These are phyloP conservation scores for Lignosus rhinocerotis DNA, from an alignment of 1,284 basidiomycete species.

Conservation along the genomic window DNA sequence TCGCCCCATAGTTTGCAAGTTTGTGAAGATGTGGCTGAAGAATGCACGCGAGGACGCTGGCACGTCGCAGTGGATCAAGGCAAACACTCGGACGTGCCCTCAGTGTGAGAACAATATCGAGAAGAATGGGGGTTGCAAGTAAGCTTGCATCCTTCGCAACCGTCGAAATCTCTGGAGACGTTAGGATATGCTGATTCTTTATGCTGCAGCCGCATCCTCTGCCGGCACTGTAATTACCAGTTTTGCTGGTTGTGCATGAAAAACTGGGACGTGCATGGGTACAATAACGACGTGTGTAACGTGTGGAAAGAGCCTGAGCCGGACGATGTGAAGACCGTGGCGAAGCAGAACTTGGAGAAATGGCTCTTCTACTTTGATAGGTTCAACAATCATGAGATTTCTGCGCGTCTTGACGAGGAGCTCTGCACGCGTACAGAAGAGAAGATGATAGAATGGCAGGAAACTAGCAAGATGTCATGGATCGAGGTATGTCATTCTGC, in stretches of 20 bases:
- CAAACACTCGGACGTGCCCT: conserved; percentile 69
- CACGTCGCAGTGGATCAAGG: conserved; percentile 70
- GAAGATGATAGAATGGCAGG: conserved; percentile 72
- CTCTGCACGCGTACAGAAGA: conserved; percentile 61
- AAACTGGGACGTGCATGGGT: conserved; percentile 67
- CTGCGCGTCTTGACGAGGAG: conserved; percentile 61
- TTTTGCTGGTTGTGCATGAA: conserved; percentile 77
- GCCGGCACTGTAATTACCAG: conserved; percentile 60
- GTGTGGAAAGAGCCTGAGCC: conserved; percentile 64
- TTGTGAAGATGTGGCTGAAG: conserved; percentile 62
- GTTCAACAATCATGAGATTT: conserved; percentile 71
- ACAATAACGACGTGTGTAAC: conserved; percentile 61
- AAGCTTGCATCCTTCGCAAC: conserved; percentile 22
- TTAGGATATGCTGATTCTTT: conserved; percentile 30
- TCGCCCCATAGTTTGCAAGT: conserved; percentile 60
- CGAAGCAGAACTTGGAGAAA: conserved; percentile 57
- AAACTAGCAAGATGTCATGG: conserved; percentile 59
- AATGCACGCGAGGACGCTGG: conserved; percentile 71
- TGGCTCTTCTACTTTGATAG: conserved; percentile 71
- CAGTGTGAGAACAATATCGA: conserved; percentile 70
- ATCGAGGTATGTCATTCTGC: conserved; percentile 55
- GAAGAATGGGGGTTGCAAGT: conserved; percentile 76
- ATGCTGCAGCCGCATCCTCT: conserved; percentile 38
- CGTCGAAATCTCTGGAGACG: conserved; percentile 14
- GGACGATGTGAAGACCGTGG: conserved; percentile 49